Base-by-base conservation (phyloP, 208 protist genomes). In the Trypanosoma boissoni region DNA sequence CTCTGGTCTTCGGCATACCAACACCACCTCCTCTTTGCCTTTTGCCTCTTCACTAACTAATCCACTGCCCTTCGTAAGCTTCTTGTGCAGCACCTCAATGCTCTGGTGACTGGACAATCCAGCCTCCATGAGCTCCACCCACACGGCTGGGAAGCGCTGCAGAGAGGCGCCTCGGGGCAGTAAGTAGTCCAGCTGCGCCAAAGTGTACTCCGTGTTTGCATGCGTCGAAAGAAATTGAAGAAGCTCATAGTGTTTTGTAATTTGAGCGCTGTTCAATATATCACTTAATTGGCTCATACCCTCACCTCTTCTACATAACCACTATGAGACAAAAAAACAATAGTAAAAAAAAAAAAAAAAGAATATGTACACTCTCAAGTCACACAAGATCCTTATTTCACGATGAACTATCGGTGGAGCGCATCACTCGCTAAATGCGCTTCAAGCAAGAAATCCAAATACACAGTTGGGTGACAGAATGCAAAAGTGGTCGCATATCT, bases 211-310 rank as follows among this genome's bases (percentile, higher is more conserved):
- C 63, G 75, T 49, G 44, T 95, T 91, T 20, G 80, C 70, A 55
- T 90, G 74, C 14, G 77, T 55, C 0, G 76, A 69, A 45, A 95
- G 76, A 72, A 83, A 95, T 48, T 80, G 82, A 14, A 95, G 54
- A 9, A 91, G n/a, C 44, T 92, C 80, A 66, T 92, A 89, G 72
- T 95, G 83, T 59, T 95, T 95, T 4, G 74, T 71, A 26, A 90
- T 69, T 72, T 95, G 88, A 12, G 76, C 64, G 4, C 68, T 52
- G 21, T 68, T 87, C 20, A 95, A 73, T 43, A 95, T 63, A 16
- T 75, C 61, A 52, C 77, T 76, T 3, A 95, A 67, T 9, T 86
- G 73, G 48, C 83, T 91, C 88, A 95, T 94, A 3, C 1, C 44
- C 3, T 14, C 26, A 2, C 18, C 46, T 32, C 10, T 58, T 49